Base-by-base conservation (phyloP, 2,329 filamentous ascomycete species). In the Pyrenochaeta sp. region DNA sequence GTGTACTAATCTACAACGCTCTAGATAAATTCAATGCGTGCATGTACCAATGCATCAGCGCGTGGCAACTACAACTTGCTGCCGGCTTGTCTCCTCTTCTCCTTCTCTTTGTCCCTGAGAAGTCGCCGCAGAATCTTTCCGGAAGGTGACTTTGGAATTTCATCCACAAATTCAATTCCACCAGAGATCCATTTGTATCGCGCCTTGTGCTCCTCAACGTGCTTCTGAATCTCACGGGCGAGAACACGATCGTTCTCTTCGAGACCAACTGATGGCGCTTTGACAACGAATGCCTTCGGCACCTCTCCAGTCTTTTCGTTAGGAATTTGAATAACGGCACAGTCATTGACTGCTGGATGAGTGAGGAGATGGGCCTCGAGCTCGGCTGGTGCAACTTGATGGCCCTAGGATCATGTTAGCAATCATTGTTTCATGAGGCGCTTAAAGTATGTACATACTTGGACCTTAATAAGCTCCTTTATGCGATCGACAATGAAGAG, bases 351-450 rank as follows among this genome's bases (percentile, higher is more conserved):
- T 10, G 83, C 81, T 0, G 87, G 85, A 71, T 94, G 90, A 0
- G 87, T 84, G 12, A 96, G 85, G 4, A 96, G 81, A 66, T 92
- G 89, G 1, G 90, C 88, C 76, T 96, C 91, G 1, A 96, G 84
- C 71, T 95, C 91, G 1, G 91, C 91, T 0, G 91, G 91, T 0
- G 91, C 90, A 18, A 95, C 91, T 86, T 95, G 91, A 54, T 89
- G 81, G 51, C 90, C 91, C 87, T 91, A 17, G 2, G 2, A 14
- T 11, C 14, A 15, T 20, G 43, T 58, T 10, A 60, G 45, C 18
- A n/a, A 32, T 18, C 15, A 11, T 14, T 7, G 9, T 4, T 17
- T 30, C 7, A 17, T 18, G n/a, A 17, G 14, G 17, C 4, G 23
- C 5, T 14, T 4, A 29, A 18, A 18, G 18, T 14, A 14, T 39